phyloP scores from a whole-genome alignment of 495 filamentous ascomycete genomes.

The Tuber magnatum region DNA sequence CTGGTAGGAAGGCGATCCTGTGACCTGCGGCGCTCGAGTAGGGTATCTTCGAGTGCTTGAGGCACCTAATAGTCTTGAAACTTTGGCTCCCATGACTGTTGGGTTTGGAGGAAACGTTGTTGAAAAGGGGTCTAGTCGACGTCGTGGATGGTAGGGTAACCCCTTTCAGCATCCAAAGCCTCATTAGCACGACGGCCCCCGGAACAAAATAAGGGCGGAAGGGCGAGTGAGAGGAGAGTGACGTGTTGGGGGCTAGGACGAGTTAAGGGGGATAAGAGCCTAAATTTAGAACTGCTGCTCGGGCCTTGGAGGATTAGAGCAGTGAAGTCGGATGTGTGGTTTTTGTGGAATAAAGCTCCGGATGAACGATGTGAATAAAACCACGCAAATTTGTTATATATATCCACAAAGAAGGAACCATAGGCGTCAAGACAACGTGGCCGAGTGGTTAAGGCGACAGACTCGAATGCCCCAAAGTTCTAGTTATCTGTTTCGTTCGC shows the following conservation, averaged over 20 bases:
- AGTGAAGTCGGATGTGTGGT: not conserved
- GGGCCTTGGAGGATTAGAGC: not conserved
- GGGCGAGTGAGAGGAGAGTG: not conserved
- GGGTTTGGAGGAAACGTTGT: not conserved
- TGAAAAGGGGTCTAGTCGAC: not conserved
- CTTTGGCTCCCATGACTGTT: not conserved
- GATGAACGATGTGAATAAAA: not conserved
- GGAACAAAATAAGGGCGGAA: not conserved
- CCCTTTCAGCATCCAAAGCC: not conserved
- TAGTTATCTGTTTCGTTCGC: conserved; percentile 31
- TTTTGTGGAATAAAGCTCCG: not conserved
- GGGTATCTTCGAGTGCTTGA: not conserved
- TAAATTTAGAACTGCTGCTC: not conserved
- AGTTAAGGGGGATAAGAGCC: not conserved
- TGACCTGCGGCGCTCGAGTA: not conserved
- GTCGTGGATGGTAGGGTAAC: not conserved
- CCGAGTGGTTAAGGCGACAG: conserved; percentile 35
- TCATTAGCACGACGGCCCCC: too few species aligned
- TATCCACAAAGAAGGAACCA: not conserved
- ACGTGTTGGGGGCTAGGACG: not conserved
- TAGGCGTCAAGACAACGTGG: conserved; percentile 16
- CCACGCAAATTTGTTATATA: not conserved
- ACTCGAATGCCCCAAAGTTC: conserved; percentile 17
- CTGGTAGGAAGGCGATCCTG: not conserved
- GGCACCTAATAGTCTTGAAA: not conserved